Base-by-base conservation (phyloP, 441 rosid genomes). In the Erysimum cheiri region DNA sequence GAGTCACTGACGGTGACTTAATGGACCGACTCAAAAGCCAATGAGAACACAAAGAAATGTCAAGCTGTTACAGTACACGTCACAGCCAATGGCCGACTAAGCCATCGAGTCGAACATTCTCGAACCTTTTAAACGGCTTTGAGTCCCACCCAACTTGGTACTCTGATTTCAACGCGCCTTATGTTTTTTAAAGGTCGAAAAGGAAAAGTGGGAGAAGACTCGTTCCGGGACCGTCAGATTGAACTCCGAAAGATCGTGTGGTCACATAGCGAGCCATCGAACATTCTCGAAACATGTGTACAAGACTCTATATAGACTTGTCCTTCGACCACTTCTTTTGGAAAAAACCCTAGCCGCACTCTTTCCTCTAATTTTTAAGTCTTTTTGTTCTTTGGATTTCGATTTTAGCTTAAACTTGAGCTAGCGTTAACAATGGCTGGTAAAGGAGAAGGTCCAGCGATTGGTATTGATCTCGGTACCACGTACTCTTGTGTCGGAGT, bases 401-500 rank as follows among this genome's bases (percentile, higher is more conserved):
- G 8, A 8, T 13, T 24, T 44, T 13, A 44, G 41, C 28, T 61
- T 28, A 5, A 29, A 29, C 22, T 4, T 41, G 3, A 41, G n/a
- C 2, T 10, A 24, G n/a, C 39, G 6, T 31, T 36, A 57, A 35
- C 50, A 43, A 85, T 85, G 86, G 78, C 86, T 1, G 82, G 86
- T 62, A 82, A 84, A 77, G 88, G 88, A 66, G 88, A 84, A 70
- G 88, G 88, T 66, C 85, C 88, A 1, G 88, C 85, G n/a, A 84
- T 84, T 53, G 88, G 85, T 33, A 84, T 84, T 60, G 85, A 84
- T 78, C 81, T 84, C 19, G 88, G 88, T 13, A 84, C 87, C 0
- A 84, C 87, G 0, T 84, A 84, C 33, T 81, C 85, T 8, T 84
- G 88, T 31, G 88, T 84, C 2, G 88, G 88, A 9, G 85, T 84